Base-by-base conservation (phyloP, 129 eudicot species). In the Flaveria sonorensis region DNA sequence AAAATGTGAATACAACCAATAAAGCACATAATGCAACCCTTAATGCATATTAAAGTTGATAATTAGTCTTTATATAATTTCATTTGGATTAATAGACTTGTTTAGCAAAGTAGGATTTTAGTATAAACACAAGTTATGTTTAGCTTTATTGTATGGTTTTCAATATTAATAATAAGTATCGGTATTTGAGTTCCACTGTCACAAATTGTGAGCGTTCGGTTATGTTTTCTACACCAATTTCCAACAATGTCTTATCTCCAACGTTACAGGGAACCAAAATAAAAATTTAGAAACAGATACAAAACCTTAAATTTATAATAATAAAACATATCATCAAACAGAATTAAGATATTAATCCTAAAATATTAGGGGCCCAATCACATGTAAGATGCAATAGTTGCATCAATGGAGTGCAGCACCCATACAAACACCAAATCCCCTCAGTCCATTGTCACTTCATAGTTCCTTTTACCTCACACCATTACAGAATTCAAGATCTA, bases 361-460 rank as follows among this genome's bases (percentile, higher is more conserved):
- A 71, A 64, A 62, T 23, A 24, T 79, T 57, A 36, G n/a, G 77
- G 77, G 66, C 77, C 82, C 83, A 65, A 43, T 73, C 79, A 73
- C 83, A 53, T 42, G 70, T 50, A 24, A 8, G 68, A 63, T 72
- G 73, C 47, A 51, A 51, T 10, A 79, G 9, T 20, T 61, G 43
- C 78, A 79, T 79, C 83, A 18, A 72, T 40, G 56, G 83, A 72
- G 2, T 71, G 72, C 30, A 15, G 66, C 82, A 78, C 56, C 47
- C 72, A 28, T 36, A 60, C 56, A 71, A 30, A 12, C 72, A 32
- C 50, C 47, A 71, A 61, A 71, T 18, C 30, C 72, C 66, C 20
- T 71, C 60, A 14, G 78, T 63, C 78, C 68, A 16, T 51, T 78
- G 62, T 72, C 73, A 62, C 83, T 71, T 71, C 40, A 4, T 60